Base-by-base conservation (phyloP, 495 filamentous ascomycete species). In the Aspergillus kassunensis region DNA sequence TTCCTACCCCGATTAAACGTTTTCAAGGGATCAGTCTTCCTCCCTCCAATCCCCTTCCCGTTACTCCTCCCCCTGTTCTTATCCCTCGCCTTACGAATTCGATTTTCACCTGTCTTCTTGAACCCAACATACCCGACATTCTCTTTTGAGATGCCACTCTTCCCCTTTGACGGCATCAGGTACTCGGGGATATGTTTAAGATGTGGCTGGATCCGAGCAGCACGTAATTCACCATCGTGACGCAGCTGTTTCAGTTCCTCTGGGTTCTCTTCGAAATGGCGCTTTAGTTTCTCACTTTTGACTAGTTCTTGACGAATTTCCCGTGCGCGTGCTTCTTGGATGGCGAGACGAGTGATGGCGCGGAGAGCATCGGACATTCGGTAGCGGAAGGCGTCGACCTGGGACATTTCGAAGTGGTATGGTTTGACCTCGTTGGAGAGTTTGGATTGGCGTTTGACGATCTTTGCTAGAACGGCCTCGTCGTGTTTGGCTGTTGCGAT, bases 211-310 rank as follows among this genome's bases (percentile, higher is more conserved):
- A 91, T 78, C 56, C 88, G 77, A 4, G 88, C 86, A 18, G 84
- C 78, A 54, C 89, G 83, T 37, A 93, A 70, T 67, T 96, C 93
- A 9, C 84, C 86, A 64, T 99, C 95, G 63, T 99, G 93, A 23
- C 93, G 78, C 44, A 99, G 75, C 63, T 93, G 88, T 18, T 84
- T 78, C 35, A 97, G 70, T 62, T 97, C 91, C 7, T 83, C 82
- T 0, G 93, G 93, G 66, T 97, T 97, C 69, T 99, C 93, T 63
- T 97, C 93, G 62, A 97, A 97, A 71, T 96, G 90, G 51, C 93
- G 79, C 69, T 91, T 91, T 49, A 98, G 70, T 63, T 95, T 96
- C 66, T 97, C 91, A 58, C 85, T 90, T 66, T 91, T 90, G 52
- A 97, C 73, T 24, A 99, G 75, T 63, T 97, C 95, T 64, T 91